These are phyloP conservation scores for Cenchrus purpureus DNA, from an alignment of 176 grass and related monocot genomes.

Conservation along the genomic window DNA sequence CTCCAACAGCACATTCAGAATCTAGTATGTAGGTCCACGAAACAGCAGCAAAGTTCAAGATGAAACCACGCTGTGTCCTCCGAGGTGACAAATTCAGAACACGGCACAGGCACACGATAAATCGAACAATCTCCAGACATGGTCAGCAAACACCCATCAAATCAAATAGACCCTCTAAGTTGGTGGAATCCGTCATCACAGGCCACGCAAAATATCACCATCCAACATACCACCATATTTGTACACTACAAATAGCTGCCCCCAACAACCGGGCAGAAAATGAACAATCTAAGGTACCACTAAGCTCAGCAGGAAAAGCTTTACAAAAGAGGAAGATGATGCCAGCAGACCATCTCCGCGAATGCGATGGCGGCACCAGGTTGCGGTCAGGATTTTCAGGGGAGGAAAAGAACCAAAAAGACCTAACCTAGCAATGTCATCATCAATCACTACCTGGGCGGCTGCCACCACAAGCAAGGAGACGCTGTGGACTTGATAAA, in stretches of 20 bases:
- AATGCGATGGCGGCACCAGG: background rate
- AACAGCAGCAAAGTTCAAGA: background rate
- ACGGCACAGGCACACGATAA: background rate
- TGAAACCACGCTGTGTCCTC: too few relatives aligned
- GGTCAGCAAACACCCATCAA: slow-evolving; percentile 13
- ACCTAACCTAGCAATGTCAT: slow-evolving; percentile 41
- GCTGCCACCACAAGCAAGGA: slow-evolving; percentile 28
- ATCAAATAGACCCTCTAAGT: slow-evolving; percentile 25
- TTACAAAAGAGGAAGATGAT: slow-evolving; percentile 54
- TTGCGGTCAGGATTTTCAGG: slow-evolving; percentile 22
- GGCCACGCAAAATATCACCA: slow-evolving; percentile 39
- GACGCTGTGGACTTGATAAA: slow-evolving; percentile 45
- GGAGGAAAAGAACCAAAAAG: slow-evolving; percentile 36
- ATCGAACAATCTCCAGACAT: background rate
- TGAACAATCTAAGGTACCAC: slow-evolving; percentile 44
- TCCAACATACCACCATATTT: slow-evolving; percentile 55
- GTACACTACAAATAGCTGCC: slow-evolving; percentile 55
- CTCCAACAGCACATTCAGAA: background rate
- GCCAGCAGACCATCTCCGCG: slow-evolving; percentile 1
- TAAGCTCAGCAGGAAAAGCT: slow-evolving; percentile 52
- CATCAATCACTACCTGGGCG: slow-evolving; percentile 44
- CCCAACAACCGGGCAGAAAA: slow-evolving; percentile 26
- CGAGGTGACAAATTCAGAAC: background rate
- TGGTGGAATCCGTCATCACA: slow-evolving; percentile 22
- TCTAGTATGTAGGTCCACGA: background rate